Evolutionary conservation across 371 early-diverging fungal genomes (phyloP).

Genomic region (Choanephora cucurbitarum): DNA sequence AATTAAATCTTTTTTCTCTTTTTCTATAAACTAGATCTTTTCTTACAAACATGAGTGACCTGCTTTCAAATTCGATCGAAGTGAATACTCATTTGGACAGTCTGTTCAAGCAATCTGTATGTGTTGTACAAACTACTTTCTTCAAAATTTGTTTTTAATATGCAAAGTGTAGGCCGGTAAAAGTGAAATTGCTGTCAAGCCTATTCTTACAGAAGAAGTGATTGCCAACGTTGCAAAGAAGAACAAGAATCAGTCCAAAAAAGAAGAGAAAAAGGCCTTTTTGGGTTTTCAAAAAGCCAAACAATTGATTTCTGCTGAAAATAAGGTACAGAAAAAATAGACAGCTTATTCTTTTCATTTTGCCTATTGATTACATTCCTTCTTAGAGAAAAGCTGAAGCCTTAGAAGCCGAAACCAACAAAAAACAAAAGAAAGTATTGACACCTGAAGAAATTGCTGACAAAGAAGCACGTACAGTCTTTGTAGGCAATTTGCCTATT

Average conservation of each 20-base stretch:
- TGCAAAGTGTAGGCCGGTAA: constrained; percentile 38
- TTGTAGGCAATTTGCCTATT: constrained; percentile 82
- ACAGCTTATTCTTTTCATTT: constrained; percentile 20
- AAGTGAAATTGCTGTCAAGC: constrained; percentile 29
- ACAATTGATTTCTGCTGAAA: constrained; percentile 24
- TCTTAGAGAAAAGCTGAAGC: constrained; percentile 24
- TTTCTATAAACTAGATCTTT: neutral
- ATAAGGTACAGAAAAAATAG: constrained; percentile 29
- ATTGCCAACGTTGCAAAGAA: constrained; percentile 19
- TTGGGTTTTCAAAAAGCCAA: constrained; percentile 41
- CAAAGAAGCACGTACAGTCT: constrained; percentile 65
- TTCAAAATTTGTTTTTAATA: too few relatives aligned
- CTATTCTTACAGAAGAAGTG: constrained; percentile 13
- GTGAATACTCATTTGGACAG: constrained; percentile 25
- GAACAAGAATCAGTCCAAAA: constrained; percentile 32
- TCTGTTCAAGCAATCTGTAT: constrained; percentile 28
- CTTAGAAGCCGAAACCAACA: constrained; percentile 20
- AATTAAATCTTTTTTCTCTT: constrained; percentile 2
- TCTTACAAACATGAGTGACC: constrained; percentile 17
- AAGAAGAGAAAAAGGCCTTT: constrained; percentile 28
- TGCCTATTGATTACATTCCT: neutral
- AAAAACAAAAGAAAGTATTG: constrained; percentile 24
- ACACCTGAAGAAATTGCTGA: constrained; percentile 54
- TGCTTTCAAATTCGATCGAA: constrained; percentile 17
- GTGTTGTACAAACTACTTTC: too few relatives aligned